Conservation (phyloP, 1,284 basidiomycete species). For the Rhodotorula sp. region DNA sequence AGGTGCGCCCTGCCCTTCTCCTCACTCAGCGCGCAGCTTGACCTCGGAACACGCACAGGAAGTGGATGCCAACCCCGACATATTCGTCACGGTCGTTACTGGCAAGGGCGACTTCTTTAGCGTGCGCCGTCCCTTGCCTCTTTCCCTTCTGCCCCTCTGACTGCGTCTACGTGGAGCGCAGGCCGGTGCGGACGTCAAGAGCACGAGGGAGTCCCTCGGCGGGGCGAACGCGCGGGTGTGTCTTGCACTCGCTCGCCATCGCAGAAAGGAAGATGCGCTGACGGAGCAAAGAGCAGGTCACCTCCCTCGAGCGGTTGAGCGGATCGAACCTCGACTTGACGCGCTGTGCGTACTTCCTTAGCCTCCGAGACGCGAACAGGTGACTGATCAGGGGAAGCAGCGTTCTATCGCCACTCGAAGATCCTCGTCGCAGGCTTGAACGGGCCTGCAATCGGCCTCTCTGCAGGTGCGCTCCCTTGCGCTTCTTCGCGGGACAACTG, state of each 20-base stretch:
- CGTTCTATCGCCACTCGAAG: conserved; percentile 37
- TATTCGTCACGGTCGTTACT: conserved; percentile 35
- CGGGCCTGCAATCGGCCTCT: conserved; percentile 38
- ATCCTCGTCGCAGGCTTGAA: conserved; percentile 37
- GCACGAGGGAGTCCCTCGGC: conserved; percentile 8
- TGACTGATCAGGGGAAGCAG: neutral
- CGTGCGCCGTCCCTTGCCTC: neutral
- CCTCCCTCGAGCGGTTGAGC: conserved; percentile 22
- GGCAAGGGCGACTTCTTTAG: conserved; percentile 36
- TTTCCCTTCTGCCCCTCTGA: neutral
- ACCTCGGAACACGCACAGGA: neutral
- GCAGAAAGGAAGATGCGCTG: too few species aligned
- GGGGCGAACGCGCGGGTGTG: conserved; percentile 16
- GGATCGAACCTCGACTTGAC: conserved; percentile 37
- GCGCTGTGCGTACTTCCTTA: neutral
- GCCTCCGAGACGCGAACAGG: neutral
- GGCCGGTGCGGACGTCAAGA: conserved; percentile 41
- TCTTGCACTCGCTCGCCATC: too few species aligned
- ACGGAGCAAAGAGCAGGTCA: too few species aligned
- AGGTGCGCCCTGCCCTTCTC: neutral
- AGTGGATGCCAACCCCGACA: conserved; percentile 23
- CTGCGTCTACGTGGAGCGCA: neutral
- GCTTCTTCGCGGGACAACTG: neutral
- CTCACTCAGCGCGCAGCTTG: fast-evolving
- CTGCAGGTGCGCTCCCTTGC: neutral